Evolutionary conservation across 345 rosid species (phyloP), one percentile per base, ranked within the genome.

Genomic region (Syzygium oleosum): DNA sequence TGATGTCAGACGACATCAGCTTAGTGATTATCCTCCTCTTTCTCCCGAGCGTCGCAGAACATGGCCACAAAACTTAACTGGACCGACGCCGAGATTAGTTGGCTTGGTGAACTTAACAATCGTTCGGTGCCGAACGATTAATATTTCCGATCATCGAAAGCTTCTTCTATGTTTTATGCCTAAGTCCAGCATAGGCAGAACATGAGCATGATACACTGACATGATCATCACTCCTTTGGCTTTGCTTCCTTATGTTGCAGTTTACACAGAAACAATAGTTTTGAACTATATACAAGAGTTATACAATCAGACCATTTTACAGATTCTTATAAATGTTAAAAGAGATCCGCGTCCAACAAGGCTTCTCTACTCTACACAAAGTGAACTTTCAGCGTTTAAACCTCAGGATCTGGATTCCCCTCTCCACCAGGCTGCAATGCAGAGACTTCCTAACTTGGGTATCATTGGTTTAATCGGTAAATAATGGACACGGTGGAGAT

Each of bases 401-500:
- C 19, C 46, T 73, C 49, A 34, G 80, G 80, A 73, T 73, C 80
- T 73, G 7, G 14, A 17, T 34, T 73, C 9, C 46, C 25, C 80
- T 73, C 80, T 34, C 46, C 80, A 73, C 46, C 80, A 19, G 49
- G 23, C 25, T 9, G 25, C 46, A 68, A 68, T 17, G 80, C 46
- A 68, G 80, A 68, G 80, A 9, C 41, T 34, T 68, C 49, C 80
- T 19, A 9, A 73, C 46, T 68, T 34, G 0, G 22, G 41, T 19
- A 56, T 23, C n/a, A 23, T 56, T 56, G 61, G 5, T 22, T 23
- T 11, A 23, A 22, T 56, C 3, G 25, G 46, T 34, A 34, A 34
- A 22, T 16, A 68, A 34, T 0, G 4, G 19, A 34, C 12, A 21
- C 1, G 0, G 25, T 68, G 46, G 80, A 34, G 80, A 34, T 19